phyloP scores from a whole-genome alignment of 2,329 filamentous ascomycete species.

The Microcyclosporella mali region DNA sequence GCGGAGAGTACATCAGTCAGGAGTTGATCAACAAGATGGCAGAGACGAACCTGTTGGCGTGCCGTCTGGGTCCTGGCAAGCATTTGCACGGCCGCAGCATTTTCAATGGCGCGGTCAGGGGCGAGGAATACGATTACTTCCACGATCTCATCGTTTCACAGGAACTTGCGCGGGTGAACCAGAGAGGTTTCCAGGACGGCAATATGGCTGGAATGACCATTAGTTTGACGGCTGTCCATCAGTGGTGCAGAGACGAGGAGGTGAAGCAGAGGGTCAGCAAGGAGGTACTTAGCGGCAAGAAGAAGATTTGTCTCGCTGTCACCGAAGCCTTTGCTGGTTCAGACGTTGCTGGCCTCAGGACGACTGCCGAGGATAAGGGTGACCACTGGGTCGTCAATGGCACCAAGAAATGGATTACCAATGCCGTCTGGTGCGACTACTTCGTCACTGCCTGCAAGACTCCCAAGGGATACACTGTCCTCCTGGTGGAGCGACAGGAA shows the following conservation, averaged over 20 bases:
- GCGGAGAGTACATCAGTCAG: constrained; percentile 63
- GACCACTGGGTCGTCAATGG: constrained; percentile 68
- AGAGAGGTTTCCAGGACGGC: constrained; percentile 80
- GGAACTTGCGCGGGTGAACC: constrained; percentile 64
- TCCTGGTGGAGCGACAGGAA: constrained; percentile 67
- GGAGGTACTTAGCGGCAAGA: constrained; percentile 71
- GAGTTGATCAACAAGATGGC: constrained; percentile 74
- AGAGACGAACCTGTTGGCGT: constrained; percentile 66
- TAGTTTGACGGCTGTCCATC: constrained; percentile 69
- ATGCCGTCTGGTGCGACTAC: constrained; percentile 74
- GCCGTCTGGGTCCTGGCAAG: constrained; percentile 76
- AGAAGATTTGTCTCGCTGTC: constrained; percentile 83
- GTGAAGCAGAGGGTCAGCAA: constrained; percentile 62
- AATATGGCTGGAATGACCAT: constrained; percentile 86
- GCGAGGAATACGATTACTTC: constrained; percentile 81
- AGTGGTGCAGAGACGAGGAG: constrained; percentile 64
- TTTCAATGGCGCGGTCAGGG: constrained; percentile 63
- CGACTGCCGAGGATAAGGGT: constrained; percentile 68
- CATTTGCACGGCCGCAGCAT: constrained; percentile 68
- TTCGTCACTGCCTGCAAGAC: constrained; percentile 77
- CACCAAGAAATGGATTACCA: constrained; percentile 76
- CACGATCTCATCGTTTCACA: constrained; percentile 73
- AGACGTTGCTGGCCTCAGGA: constrained; percentile 73
- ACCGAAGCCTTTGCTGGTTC: constrained; percentile 83
- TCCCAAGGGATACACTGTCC: constrained; percentile 69